Conservation (phyloP, 768 basidiomycete genomes). For the Leccinellum rugosiceps region DNA sequence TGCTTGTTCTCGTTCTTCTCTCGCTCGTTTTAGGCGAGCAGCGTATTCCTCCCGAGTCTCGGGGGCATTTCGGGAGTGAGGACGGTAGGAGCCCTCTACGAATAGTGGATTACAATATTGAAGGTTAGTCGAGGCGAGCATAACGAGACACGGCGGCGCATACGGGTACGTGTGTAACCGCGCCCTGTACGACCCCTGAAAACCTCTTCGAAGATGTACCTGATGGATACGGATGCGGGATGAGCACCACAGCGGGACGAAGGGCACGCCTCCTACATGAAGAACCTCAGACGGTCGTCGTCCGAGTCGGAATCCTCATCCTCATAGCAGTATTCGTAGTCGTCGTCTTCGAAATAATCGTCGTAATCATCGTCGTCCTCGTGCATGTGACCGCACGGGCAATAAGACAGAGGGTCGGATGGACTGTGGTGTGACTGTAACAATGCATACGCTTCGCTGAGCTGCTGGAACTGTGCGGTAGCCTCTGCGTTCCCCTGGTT, state of each 20-base stretch:
- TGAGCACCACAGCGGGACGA: constrained; percentile 2
- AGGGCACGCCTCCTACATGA: constrained; percentile 37
- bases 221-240: constrained; percentile 16
- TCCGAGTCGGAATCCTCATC: constrained; percentile 34
- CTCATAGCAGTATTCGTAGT: constrained; percentile 29
- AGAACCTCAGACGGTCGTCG: constrained; percentile 38
- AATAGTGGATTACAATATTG: constrained; percentile 2
- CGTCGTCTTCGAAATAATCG: constrained; percentile 29
- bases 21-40: constrained; percentile 45
- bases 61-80: constrained; percentile 14
- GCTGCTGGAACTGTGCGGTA: constrained; percentile 64
- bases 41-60: constrained; percentile 54
- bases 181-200: constrained; percentile 36
- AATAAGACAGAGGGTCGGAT: constrained; percentile 21
- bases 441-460: constrained; percentile 66
- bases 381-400: constrained; percentile 19
- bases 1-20: constrained; percentile 55
- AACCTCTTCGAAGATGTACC: constrained; percentile 49
- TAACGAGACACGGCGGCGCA: constrained; percentile 11
- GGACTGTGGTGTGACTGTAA: constrained; percentile 51
- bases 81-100: constrained; percentile 21
- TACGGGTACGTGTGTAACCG: constrained; percentile 29
- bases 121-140: constrained; percentile 7
- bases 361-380: constrained; percentile 41
- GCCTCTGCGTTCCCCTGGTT: constrained; percentile 63